A percentile compares a stretch with the other conserved stretches of the same genome.
Conservation (phyloP, 345 rosid species). For the Salix dunnii region DNA sequence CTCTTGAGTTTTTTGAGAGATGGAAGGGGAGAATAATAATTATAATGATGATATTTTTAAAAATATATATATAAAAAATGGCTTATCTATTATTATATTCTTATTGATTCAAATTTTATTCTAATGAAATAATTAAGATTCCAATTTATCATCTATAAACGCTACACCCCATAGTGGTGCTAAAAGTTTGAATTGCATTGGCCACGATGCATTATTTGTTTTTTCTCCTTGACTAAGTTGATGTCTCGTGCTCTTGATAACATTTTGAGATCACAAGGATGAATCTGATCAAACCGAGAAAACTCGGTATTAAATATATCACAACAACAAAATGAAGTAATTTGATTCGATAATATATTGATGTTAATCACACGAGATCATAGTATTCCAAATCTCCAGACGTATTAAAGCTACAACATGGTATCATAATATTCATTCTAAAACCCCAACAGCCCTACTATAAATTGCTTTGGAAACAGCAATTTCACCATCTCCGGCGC, state of each 20-base stretch:
- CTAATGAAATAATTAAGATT: too few species aligned
- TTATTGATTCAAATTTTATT: too few species aligned
- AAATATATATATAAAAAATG: too few species aligned
- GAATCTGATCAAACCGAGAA: background rate
- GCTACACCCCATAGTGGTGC: too few species aligned
- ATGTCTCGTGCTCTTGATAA: background rate
- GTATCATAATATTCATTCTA: constrained; percentile 8
- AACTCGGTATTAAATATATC: background rate
- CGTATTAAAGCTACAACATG: constrained; percentile 37
- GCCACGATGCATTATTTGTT: too few species aligned
- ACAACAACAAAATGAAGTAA: background rate
- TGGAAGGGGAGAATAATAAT: too few species aligned
- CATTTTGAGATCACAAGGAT: too few species aligned
- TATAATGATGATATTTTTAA: too few species aligned
- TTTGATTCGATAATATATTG: background rate
- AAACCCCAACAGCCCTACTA: background rate
- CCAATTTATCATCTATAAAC: too few species aligned
- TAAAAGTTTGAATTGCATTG: too few species aligned
- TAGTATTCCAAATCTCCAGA: constrained; percentile 17
- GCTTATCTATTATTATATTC: too few species aligned
- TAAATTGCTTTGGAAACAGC: background rate
- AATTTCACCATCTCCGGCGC: constrained; percentile 73
- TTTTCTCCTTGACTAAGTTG: background rate
- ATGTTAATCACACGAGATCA: background rate
- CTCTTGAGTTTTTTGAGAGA: too few species aligned